phyloP scores from a whole-genome alignment of 176 grass and related monocot genomes.

The Carex myosuroides region DNA sequence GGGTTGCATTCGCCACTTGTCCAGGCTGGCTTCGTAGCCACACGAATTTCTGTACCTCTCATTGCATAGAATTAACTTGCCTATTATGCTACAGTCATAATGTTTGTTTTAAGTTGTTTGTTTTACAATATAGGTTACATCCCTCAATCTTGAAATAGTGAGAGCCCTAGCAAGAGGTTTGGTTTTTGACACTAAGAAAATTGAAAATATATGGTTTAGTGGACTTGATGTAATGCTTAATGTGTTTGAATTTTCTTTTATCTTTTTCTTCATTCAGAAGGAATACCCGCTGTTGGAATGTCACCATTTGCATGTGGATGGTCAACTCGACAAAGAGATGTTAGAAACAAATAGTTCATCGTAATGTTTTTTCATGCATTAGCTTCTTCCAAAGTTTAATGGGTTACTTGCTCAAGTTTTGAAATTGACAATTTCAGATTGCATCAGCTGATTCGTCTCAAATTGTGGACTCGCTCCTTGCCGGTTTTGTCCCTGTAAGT shows the following conservation, averaged over 20 bases:
- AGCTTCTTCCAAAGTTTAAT: not conserved
- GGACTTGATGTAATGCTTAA: not conserved
- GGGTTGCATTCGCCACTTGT: conserved; percentile 69
- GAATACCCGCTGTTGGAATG: conserved; percentile 93
- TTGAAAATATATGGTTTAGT: not conserved
- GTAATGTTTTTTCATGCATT: conserved; percentile 8
- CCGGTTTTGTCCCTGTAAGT: conserved; percentile 91
- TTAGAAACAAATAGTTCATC: conserved; percentile 29
- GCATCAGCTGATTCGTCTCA: conserved; percentile 64
- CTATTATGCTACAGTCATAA: not conserved
- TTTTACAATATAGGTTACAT: conserved; percentile 58
- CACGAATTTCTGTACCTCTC: conserved; percentile 78
- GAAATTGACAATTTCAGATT: conserved; percentile 47
- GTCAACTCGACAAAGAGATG: conserved; percentile 77
- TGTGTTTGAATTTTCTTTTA: not conserved
- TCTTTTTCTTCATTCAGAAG: conserved; percentile 49
- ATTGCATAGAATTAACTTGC: not conserved
- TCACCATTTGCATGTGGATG: conserved; percentile 97
- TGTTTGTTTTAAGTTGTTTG: conserved; percentile 4
- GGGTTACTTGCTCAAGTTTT: conserved; percentile 10
- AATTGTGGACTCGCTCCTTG: conserved; percentile 50
- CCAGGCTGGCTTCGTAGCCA: conserved; percentile 90
- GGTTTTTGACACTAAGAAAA: not conserved
- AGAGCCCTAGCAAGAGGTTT: conserved; percentile 88
- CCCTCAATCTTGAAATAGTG: conserved; percentile 97